Evolutionary conservation across 2,329 filamentous ascomycete species (phyloP).

Genomic region (Ophiostoma piceae): DNA sequence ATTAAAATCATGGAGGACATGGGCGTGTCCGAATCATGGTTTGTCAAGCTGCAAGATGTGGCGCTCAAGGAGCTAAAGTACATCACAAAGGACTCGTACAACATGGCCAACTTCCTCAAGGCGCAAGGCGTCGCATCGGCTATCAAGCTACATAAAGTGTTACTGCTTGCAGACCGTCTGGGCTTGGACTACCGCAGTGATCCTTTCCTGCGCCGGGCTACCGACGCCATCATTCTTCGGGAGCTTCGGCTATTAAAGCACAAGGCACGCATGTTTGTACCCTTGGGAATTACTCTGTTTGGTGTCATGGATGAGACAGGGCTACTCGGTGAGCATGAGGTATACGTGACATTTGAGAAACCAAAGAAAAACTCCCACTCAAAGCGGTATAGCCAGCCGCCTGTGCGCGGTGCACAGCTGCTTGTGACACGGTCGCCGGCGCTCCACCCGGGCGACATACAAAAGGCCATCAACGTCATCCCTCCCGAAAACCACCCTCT

Average conservation of each 20-base stretch:
- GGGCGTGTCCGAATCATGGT: slow-evolving; percentile 52
- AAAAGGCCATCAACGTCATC: slow-evolving; percentile 57
- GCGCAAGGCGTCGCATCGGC: slow-evolving; percentile 55
- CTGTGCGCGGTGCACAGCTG: slow-evolving; percentile 39
- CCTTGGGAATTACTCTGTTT: slow-evolving; percentile 67
- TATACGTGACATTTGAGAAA: slow-evolving; percentile 52
- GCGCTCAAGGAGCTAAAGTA: slow-evolving; percentile 56
- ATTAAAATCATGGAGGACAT: slow-evolving; percentile 86
- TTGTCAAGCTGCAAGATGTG: slow-evolving; percentile 58
- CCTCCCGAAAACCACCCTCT: slow-evolving; percentile 59
- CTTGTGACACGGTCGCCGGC: slow-evolving; percentile 75
- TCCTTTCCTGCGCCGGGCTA: slow-evolving; percentile 60
- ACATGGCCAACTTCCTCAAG: slow-evolving; percentile 62
- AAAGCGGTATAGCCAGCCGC: slow-evolving; percentile 27
- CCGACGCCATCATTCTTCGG: slow-evolving; percentile 65
- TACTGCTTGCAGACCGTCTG: slow-evolving; percentile 54
- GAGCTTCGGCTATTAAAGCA: slow-evolving; percentile 73
- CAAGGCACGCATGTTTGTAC: slow-evolving; percentile 67
- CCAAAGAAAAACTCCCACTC: slow-evolving; percentile 18
- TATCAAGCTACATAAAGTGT: slow-evolving; percentile 56
- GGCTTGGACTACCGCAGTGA: slow-evolving; percentile 63
- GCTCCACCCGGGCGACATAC: slow-evolving; percentile 75
- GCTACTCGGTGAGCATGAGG: slow-evolving; percentile 58
- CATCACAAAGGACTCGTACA: slow-evolving; percentile 53
- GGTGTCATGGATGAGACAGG: slow-evolving; percentile 80